Percentiles rank a stretch among this genome's conserved stretches.
phyloP scores from a whole-genome alignment of 2,329 filamentous ascomycete species.

The Lecanoromycetidae sp. region DNA sequence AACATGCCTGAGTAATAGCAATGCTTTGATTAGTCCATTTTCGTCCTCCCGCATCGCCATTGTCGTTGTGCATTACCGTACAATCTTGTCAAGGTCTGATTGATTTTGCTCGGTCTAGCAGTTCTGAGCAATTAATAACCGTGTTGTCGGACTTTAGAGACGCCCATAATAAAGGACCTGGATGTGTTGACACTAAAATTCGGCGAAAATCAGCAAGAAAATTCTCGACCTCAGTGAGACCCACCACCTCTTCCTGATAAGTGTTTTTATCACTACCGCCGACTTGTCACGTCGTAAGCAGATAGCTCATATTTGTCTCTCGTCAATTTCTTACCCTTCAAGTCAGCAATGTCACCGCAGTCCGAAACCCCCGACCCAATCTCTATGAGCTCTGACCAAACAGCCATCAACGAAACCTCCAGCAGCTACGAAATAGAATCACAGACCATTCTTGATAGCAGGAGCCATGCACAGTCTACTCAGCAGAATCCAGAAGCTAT shows the following conservation, averaged over 20 bases:
- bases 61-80: not conserved
- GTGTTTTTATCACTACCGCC: no score
- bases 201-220: no score
- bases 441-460: not conserved
- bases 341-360: not conserved
- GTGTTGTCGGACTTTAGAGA: no score
- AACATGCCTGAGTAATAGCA: constrained; percentile 6
- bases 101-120: no score
- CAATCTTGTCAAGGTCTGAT: no score
- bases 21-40: constrained; percentile 8
- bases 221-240: no score
- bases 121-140: no score
- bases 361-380: not conserved
- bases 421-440: constrained; percentile 6
- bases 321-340: not conserved
- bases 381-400: not conserved
- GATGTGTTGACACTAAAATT: no score
- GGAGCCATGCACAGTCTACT: not conserved
- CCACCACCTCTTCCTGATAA: no score
- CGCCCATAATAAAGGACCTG: no score
- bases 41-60: not conserved
- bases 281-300: no score
- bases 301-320: no score
- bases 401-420: not conserved
- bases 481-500: not conserved